phyloP scores from a whole-genome alignment of 2,329 filamentous ascomycete species.

The Calonectria pseudoreteaudii region DNA sequence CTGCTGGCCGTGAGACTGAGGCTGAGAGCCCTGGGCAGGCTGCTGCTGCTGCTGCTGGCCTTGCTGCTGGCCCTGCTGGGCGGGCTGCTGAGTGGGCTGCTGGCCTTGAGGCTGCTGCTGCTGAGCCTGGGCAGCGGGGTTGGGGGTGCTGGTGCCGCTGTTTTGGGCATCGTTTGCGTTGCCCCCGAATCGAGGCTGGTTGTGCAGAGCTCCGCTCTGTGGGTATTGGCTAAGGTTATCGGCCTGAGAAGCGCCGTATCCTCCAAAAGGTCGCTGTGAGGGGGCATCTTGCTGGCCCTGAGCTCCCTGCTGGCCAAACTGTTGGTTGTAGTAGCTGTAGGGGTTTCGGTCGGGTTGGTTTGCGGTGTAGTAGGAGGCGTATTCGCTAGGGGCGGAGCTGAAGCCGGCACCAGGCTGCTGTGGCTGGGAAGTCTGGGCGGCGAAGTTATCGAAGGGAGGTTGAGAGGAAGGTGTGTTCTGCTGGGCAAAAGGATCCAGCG shows the following conservation, averaged over 20 bases:
- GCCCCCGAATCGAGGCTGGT: constrained; percentile 69
- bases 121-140: constrained; percentile 74
- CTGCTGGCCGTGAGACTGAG: constrained; percentile 59
- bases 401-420: constrained; percentile 73
- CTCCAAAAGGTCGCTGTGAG: constrained; percentile 79
- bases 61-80: constrained; percentile 55
- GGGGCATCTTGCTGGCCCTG: constrained; percentile 81
- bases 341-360: constrained; percentile 78
- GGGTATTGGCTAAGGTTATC: constrained; percentile 77
- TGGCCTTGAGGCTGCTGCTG: constrained; percentile 54
- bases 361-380: constrained; percentile 86
- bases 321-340: constrained; percentile 83
- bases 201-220: constrained; percentile 72
- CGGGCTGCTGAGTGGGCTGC: constrained; percentile 53
- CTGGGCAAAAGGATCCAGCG: constrained; percentile 88
- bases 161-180: constrained; percentile 77
- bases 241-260: constrained; percentile 75
- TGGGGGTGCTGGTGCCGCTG: constrained; percentile 92
- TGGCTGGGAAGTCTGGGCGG: constrained; percentile 69
- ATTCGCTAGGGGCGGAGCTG: constrained; percentile 82
- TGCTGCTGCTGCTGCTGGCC: constrained; percentile 63
- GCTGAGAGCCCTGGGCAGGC: constrained; percentile 57
- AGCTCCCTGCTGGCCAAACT: constrained; percentile 67
- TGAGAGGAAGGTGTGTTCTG: constrained; percentile 67
- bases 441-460: constrained; percentile 72